Evolutionary conservation across 2,329 filamentous ascomycete species (phyloP).

Genomic region (Aureobasidium sp.): DNA sequence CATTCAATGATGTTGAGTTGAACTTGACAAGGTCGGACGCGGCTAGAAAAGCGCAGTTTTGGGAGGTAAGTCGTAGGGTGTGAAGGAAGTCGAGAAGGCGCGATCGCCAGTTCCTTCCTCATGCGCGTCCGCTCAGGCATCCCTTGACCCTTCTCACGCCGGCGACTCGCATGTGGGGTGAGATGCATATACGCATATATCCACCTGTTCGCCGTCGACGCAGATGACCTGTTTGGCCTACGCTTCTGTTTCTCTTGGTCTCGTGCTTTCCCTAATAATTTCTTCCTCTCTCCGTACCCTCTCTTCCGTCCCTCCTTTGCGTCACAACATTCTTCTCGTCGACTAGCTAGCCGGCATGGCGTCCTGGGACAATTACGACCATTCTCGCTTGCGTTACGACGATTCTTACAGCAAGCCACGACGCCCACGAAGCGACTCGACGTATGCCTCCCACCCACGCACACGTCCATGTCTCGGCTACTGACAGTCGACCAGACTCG

Average conservation of each 20-base stretch:
- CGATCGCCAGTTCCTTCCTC: slow-evolving; percentile 8
- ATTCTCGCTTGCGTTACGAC: slow-evolving; percentile 13
- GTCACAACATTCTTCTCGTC: neutral
- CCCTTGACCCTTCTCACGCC: neutral
- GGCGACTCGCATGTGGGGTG: slow-evolving; percentile 8
- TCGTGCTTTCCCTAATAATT: neutral
- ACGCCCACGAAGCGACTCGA: slow-evolving; percentile 17
- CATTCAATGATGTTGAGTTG: neutral
- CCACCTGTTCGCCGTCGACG: neutral
- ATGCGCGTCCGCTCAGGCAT: slow-evolving; percentile 2
- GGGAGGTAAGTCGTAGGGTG: neutral
- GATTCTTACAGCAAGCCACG: slow-evolving; percentile 12
- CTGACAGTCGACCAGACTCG: slow-evolving; percentile 17
- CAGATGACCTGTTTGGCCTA: slow-evolving; percentile 1
- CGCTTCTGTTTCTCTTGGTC: neutral
- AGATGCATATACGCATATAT: slow-evolving; percentile 10
- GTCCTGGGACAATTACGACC: slow-evolving; percentile 18
- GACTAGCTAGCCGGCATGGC: slow-evolving; percentile 16
- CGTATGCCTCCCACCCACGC: neutral
- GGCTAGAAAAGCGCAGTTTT: neutral
- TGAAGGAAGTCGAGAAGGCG: neutral
- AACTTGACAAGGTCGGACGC: neutral
- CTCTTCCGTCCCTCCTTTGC: neutral
- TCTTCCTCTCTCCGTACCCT: neutral
- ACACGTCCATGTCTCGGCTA: slow-evolving; percentile 14